A percentile compares a stretch with the other conserved stretches of the same genome.
Conservation (phyloP, 768 basidiomycete genomes). For the Pleurotus tuoliensis region DNA sequence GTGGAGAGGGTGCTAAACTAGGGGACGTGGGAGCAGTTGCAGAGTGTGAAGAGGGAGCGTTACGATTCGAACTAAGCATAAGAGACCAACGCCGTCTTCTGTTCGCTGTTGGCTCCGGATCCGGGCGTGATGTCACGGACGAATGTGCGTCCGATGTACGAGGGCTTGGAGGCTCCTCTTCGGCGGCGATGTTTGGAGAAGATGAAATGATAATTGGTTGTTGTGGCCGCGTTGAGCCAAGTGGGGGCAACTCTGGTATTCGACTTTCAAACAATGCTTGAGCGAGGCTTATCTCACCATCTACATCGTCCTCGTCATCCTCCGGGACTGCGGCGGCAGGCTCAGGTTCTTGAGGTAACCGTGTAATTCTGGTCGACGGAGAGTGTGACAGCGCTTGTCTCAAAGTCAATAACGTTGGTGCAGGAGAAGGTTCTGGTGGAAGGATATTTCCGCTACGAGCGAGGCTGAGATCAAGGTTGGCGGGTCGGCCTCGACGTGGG, state of each 20-base stretch:
- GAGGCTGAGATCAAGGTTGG: conserved; percentile 62
- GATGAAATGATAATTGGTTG: conserved; percentile 61
- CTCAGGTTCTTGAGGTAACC: conserved; percentile 20
- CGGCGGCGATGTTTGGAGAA: conserved; percentile 33
- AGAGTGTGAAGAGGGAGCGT: conserved; percentile 16
- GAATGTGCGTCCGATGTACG: conserved; percentile 42
- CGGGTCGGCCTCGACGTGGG: conserved; percentile 54
- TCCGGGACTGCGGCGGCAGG: conserved; percentile 32
- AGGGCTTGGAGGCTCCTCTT: conserved; percentile 43
- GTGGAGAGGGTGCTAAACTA: conserved; percentile 23
- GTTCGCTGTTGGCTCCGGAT: conserved; percentile 31
- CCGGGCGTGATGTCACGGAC: conserved; percentile 23
- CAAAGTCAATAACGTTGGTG: conserved; percentile 60
- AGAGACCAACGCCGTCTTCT: conserved; percentile 73
- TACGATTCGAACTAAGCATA: conserved; percentile 38
- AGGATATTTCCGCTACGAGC: conserved; percentile 30
- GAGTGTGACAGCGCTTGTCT: conserved; percentile 56
- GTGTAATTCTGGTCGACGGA: conserved; percentile 14
- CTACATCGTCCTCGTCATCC: conserved; percentile 57
- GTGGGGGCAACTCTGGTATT: conserved; percentile 68
- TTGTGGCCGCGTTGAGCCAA: conserved; percentile 61
- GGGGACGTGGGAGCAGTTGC: conserved; percentile 21
- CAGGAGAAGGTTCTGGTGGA: conserved; percentile 52
- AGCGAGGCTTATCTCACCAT: conserved; percentile 67
- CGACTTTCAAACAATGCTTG: conserved; percentile 79